Percentiles rank a stretch among this genome's conserved stretches.
Evolutionary conservation across 108 stramenopile genomes (phyloP).

Genomic region (Aureococcus anophagefferens): DNA sequence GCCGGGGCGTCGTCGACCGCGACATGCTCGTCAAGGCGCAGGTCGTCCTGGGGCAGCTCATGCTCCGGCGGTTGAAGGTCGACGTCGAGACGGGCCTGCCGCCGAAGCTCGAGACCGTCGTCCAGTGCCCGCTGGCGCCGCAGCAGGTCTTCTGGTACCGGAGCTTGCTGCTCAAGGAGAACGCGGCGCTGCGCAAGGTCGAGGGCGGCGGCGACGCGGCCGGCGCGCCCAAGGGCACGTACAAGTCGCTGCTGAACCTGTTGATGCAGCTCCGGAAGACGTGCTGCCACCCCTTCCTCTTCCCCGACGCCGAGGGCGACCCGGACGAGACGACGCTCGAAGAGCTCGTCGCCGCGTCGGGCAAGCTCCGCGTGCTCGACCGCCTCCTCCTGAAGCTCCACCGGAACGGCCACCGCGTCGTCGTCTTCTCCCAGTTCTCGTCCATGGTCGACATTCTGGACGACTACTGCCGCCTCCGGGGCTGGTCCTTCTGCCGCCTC

Average conservation of each 20-base stretch:
- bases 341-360: slow-evolving; percentile 58
- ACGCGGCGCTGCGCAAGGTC: slow-evolving; percentile 25
- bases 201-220: slow-evolving; percentile 9
- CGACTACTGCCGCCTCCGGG: slow-evolving; percentile 64
- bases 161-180: slow-evolving; percentile 53
- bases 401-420: slow-evolving; percentile 60
- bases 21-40: slow-evolving; percentile 55
- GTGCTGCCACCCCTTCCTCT: slow-evolving; percentile 59
- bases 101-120: slow-evolving; percentile 59
- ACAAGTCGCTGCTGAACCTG: slow-evolving; percentile 35
- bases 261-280: slow-evolving; percentile 66
- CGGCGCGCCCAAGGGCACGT: slow-evolving; percentile 1
- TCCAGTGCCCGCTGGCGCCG: slow-evolving; percentile 49
- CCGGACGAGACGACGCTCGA: slow-evolving; percentile 42
- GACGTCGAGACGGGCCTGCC: slow-evolving; percentile 62
- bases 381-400: slow-evolving; percentile 53
- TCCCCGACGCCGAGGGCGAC: slow-evolving; percentile 56
- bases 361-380: slow-evolving; percentile 68
- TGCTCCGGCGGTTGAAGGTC: slow-evolving; percentile 56
- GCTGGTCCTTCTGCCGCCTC: slow-evolving; percentile 66
- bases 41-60: slow-evolving; percentile 48
- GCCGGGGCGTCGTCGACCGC: slow-evolving; percentile 32
- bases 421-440: slow-evolving; percentile 85
- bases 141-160: slow-evolving; percentile 59
- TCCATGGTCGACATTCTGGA: slow-evolving; percentile 72